Percentiles rank a stretch among this genome's conserved stretches.
Evolutionary conservation across 192 early-diverging fungal species (phyloP).

Genomic region (Rhizophagus clarus): DNA sequence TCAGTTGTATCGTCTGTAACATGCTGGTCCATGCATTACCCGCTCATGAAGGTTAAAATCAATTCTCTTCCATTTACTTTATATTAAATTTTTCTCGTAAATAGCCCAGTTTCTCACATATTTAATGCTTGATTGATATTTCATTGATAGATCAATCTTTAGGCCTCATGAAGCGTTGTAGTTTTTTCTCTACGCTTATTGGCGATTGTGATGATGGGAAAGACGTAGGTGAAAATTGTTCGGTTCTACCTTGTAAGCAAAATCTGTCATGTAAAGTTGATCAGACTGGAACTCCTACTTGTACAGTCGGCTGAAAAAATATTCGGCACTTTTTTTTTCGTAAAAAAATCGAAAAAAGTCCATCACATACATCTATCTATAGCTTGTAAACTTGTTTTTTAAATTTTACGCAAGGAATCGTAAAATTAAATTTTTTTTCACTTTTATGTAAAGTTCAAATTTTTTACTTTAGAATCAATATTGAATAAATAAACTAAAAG

Average conservation of each 20-base stretch:
- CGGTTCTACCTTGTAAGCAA: conserved; percentile 31
- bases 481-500: neutral
- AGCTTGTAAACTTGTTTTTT: conserved; percentile 12
- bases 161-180: conserved; percentile 16
- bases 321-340: conserved; percentile 26
- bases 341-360: conserved; percentile 1
- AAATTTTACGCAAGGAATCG: neutral
- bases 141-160: conserved; percentile 25
- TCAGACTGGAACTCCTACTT: conserved; percentile 24
- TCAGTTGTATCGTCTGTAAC: conserved; percentile 25
- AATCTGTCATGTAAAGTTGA: conserved; percentile 10
- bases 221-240: conserved; percentile 20
- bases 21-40: conserved; percentile 30
- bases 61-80: conserved; percentile 33
- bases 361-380: conserved; percentile 16
- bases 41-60: conserved; percentile 31
- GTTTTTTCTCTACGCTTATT: conserved; percentile 17
- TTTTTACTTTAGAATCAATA: neutral
- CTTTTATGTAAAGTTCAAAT: neutral
- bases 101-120: conserved; percentile 23
- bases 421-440: too few species aligned
- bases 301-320: conserved; percentile 9
- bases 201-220: conserved; percentile 26
- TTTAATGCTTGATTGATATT: conserved; percentile 29
- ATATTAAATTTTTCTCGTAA: conserved; percentile 31